Base-by-base conservation (phyloP, 2,329 filamentous ascomycete species). In the Fusarium mexicanum region DNA sequence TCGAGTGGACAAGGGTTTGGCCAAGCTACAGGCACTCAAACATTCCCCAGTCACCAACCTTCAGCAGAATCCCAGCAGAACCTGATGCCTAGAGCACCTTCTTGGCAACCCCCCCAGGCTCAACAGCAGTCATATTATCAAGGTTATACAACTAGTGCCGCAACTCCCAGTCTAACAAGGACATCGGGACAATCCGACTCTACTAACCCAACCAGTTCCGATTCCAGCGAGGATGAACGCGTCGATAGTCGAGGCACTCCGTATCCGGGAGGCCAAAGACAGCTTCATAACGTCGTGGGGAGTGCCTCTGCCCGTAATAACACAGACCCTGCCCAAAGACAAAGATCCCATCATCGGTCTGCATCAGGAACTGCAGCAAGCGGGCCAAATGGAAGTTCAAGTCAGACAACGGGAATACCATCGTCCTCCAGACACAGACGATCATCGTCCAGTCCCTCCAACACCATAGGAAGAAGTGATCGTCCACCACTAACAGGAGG, bases 41-140 rank as follows among this genome's bases (percentile, higher is more conserved):
- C 18, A 29, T 29, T 3, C 9, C 3, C 18, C 29, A 4, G 0
- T 3, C 24, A 51, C 8, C 31, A 51, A 11, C 7, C 48, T 10
- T 3, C 16, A 7, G 1, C 10, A 4, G n/a, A 4, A 10, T 3
- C 8, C 22, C 20, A 33, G 31, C 48, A n/a, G 3, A 51, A 7
- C 11, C 10, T 13, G n/a, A n/a, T n/a, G 3, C 22, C 48, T 14
- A 16, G 12, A 51, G 4, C 31, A 3, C 7, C 31, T 8, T 9
- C 22, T 51, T 7, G 17, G 11, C 48, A 51, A 24, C 4, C 31
- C 8, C 4, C 31, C 7, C 48, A 22, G 1, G 11, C 18, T 24
- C 31, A 35, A 24, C 48, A 35, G n/a, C 31, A 18, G 31, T 3
- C 22, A 24, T 35, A 18, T 24, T 13, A 35, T 5, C 31, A n/a